These are phyloP conservation scores for Hanseniaspora valbyensis DNA, from an alignment of 805 yeast species.

Conservation along the genomic window DNA sequence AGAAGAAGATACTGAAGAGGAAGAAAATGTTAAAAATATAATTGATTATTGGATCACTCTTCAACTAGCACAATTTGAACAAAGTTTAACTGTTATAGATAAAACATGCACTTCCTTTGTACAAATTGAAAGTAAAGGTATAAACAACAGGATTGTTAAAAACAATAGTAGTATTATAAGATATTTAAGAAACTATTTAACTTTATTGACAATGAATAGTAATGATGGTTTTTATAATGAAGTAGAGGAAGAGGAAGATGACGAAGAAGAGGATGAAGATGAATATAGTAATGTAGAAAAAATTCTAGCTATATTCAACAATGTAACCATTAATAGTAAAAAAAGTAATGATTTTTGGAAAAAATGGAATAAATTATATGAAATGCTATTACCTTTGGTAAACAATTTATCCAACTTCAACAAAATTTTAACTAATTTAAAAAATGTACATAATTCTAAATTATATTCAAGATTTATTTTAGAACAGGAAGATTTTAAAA, in stretches of 20 bases:
- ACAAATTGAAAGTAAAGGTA: neutral
- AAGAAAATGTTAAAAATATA: neutral
- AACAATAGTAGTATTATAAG: neutral
- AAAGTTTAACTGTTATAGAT: neutral
- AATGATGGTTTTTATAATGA: neutral
- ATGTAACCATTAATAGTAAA: constrained; percentile 1
- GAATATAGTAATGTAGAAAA: neutral
- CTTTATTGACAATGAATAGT: constrained; percentile 1
- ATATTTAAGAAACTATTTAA: constrained; percentile 10
- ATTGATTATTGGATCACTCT: constrained; percentile 11
- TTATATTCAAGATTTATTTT: neutral
- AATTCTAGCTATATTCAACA: neutral
- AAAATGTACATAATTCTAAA: neutral
- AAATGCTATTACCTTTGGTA: neutral
- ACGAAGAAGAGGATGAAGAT: neutral
- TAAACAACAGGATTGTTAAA: neutral
- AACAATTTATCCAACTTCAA: constrained; percentile 3
- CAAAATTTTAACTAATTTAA: neutral
- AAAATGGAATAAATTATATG: constrained; percentile 8
- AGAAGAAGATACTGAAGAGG: neutral
- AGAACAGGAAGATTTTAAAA: neutral
- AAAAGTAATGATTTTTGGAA: constrained; percentile 15
- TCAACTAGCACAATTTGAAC: neutral
- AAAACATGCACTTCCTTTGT: neutral
- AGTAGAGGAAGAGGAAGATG: constrained; percentile 4